Evolutionary conservation across 2,329 filamentous ascomycete species (phyloP), one percentile per base, ranked within the genome.

Genomic region (Alternaria angustiovoidea): DNA sequence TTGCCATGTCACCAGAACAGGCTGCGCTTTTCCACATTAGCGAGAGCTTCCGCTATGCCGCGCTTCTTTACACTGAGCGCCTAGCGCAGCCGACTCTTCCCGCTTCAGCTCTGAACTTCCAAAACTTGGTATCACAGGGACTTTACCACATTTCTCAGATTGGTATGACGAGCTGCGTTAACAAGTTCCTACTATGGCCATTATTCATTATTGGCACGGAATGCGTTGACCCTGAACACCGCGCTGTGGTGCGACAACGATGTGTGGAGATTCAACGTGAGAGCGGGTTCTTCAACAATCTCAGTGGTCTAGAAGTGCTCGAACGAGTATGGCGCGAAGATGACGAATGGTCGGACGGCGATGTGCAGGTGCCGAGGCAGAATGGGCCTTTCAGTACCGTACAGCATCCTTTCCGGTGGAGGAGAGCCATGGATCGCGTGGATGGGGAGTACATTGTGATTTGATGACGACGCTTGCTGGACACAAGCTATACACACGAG

Each of bases 171-270:
- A 88, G 87, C 70, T 86, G 85, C 48, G 89, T 90, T 38, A 91
- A 96, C 79, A 96, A 97, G 74, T 97, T 96, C 76, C 81, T 97
- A 9, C 87, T 97, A 8, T 97, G 94, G 94, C 94, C 94, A 3
- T 85, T 97, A 3, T 97, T 97, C 76, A 90, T 97, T 53, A 89
- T 91, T 1, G 94, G 94, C 20, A 93, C 92, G 22, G 94, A 97
- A 81, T 96, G 93, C 71, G 90, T 95, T 64, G 90, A 92, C 66
- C 88, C 91, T 71, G 83, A 89, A 51, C 91, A 97, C 72, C 91
- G 94, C 64, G 87, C 87, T 58, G 87, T 94, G 59, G 90, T 97
- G 53, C 88, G 93, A 54, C 85, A 88, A 66, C 90, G 93, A 69
- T 96, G 93, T 80, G 85, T 89, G 44, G 93, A 94, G 73, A 94